These are phyloP conservation scores for Toxicodendron radicans DNA, from an alignment of 345 rosid species.

Conservation along the genomic window DNA sequence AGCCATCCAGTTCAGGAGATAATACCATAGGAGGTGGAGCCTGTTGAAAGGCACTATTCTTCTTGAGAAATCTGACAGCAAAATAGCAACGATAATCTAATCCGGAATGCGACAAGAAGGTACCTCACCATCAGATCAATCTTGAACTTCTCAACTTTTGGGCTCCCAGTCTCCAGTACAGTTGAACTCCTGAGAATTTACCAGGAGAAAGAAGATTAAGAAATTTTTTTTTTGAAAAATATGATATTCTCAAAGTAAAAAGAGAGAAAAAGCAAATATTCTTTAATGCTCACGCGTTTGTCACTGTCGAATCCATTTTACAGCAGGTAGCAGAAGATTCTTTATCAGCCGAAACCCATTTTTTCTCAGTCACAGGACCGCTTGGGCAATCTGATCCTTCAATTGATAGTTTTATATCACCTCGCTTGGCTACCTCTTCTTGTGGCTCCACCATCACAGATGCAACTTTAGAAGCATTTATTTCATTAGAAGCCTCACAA, in stretches of 20 bases:
- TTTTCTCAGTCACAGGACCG: slow-evolving; percentile 19
- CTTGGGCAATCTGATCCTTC: slow-evolving; percentile 19
- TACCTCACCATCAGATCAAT: slow-evolving; percentile 67
- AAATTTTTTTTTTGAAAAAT: slow-evolving; percentile 12
- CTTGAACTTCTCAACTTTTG: slow-evolving; percentile 38
- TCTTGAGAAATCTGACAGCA: slow-evolving; percentile 28
- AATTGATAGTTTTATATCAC: slow-evolving; percentile 20
- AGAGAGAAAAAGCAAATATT: slow-evolving; percentile 15
- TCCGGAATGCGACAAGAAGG: slow-evolving; percentile 17
- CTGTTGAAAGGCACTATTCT: slow-evolving; percentile 34
- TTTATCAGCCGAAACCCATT: slow-evolving; percentile 18
- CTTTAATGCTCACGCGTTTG: slow-evolving; percentile 41
- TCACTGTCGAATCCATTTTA: slow-evolving; percentile 23
- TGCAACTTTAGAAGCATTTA: slow-evolving; percentile 21
- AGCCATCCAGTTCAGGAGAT: slow-evolving; percentile 30
- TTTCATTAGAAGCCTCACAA: slow-evolving; percentile 13
- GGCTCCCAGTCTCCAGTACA: slow-evolving; percentile 19
- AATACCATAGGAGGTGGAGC: slow-evolving; percentile 44
- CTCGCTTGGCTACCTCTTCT: slow-evolving; percentile 23
- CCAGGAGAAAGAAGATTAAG: not conserved
- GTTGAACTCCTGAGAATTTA: slow-evolving; percentile 29
- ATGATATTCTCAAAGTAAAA: slow-evolving; percentile 20
- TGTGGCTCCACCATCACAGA: slow-evolving; percentile 14
- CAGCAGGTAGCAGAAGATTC: slow-evolving; percentile 15
- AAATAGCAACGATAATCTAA: slow-evolving; percentile 28